Percentiles rank a stretch among this genome's conserved stretches.
phyloP scores from a whole-genome alignment of 2,329 filamentous ascomycete species.

The Pseudopyricularia cyperi region DNA sequence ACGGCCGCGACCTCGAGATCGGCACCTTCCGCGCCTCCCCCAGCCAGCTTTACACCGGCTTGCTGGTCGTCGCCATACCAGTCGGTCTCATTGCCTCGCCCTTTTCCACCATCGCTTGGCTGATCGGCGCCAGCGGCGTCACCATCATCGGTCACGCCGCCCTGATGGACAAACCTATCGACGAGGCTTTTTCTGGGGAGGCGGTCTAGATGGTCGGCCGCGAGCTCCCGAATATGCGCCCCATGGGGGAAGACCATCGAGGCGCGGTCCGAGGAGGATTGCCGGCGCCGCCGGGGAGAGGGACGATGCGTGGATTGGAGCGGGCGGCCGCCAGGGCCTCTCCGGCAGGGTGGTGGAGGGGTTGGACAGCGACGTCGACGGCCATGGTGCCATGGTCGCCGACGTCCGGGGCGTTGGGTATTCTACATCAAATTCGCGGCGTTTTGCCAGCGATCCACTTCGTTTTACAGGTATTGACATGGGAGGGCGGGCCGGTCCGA shows the following conservation, averaged over 20 bases:
- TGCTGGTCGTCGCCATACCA: slow-evolving; percentile 73
- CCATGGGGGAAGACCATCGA: slow-evolving; percentile 99
- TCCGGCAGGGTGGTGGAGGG: slow-evolving; percentile 44
- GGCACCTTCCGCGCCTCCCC: slow-evolving; percentile 72
- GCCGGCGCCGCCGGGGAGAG: slow-evolving; percentile 27
- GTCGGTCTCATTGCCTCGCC: slow-evolving; percentile 77
- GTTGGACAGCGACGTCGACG: slow-evolving; percentile 44
- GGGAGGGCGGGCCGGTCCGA: slow-evolving; percentile 27
- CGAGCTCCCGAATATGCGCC: slow-evolving; percentile 92
- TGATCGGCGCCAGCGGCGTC: slow-evolving; percentile 89
- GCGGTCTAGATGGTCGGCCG: slow-evolving; percentile 99
- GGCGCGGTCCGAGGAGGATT: slow-evolving; percentile 57
- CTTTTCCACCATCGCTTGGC: slow-evolving; percentile 77
- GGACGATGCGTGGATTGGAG: slow-evolving; percentile 22
- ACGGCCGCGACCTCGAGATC: slow-evolving; percentile 77
- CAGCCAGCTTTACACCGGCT: slow-evolving; percentile 85
- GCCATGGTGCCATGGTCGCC: slow-evolving; percentile 30
- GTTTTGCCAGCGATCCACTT: slow-evolving; percentile 47
- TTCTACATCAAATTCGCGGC: slow-evolving; percentile 18
- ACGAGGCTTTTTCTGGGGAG: slow-evolving; percentile 99
- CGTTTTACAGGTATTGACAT: slow-evolving; percentile 48
- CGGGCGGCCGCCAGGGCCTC: slow-evolving; percentile 25
- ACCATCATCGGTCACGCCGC: slow-evolving; percentile 89
- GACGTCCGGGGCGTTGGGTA: slow-evolving; percentile 30
- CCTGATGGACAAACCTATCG: slow-evolving; percentile 96